phyloP scores from a whole-genome alignment of 305 asterid genomes.

The Ilex paraguariensis region DNA sequence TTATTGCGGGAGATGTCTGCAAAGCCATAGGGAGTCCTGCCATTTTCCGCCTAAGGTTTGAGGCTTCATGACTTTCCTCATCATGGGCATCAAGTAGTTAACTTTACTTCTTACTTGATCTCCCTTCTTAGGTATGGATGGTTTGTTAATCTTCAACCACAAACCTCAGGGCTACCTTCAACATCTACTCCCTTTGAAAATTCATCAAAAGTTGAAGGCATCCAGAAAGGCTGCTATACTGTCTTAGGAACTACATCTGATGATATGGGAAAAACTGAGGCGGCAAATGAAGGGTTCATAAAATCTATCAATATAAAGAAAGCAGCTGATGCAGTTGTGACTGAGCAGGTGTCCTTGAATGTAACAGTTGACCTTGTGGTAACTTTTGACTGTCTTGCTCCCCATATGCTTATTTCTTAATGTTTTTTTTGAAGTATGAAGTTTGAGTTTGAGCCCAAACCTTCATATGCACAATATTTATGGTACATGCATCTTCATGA shows the following conservation, averaged over 20 bases:
- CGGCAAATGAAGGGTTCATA: conserved; percentile 25
- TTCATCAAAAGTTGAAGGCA: conserved; percentile 25
- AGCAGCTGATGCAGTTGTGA: conserved; percentile 25
- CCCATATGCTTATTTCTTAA: background rate
- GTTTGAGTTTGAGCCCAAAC: too few relatives aligned
- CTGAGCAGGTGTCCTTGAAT: conserved; percentile 28
- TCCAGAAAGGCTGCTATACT: conserved; percentile 22
- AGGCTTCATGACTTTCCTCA: conserved; percentile 11
- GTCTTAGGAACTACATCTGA: conserved; percentile 21
- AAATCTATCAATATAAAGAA: conserved; percentile 24
- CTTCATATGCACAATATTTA: too few relatives aligned
- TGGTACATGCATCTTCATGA: too few relatives aligned
- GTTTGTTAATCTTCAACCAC: conserved; percentile 37
- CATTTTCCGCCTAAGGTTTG: conserved; percentile 76
- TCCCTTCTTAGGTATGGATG: conserved; percentile 69
- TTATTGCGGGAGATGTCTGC: conserved; percentile 69
- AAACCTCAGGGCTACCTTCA: conserved; percentile 25
- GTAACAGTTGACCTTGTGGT: conserved; percentile 26
- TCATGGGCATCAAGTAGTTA: background rate
- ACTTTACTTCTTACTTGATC: conserved; percentile 11
- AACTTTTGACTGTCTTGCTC: conserved; percentile 6
- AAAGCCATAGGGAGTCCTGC: conserved; percentile 52
- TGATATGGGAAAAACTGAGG: conserved; percentile 17
- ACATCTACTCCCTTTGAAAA: conserved; percentile 28
- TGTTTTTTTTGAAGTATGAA: background rate